A percentile compares a stretch with the other conserved stretches of the same genome.
These are phyloP conservation scores for Ilex asprella DNA, from an alignment of 257 asterid genomes.

Conservation along the genomic window DNA sequence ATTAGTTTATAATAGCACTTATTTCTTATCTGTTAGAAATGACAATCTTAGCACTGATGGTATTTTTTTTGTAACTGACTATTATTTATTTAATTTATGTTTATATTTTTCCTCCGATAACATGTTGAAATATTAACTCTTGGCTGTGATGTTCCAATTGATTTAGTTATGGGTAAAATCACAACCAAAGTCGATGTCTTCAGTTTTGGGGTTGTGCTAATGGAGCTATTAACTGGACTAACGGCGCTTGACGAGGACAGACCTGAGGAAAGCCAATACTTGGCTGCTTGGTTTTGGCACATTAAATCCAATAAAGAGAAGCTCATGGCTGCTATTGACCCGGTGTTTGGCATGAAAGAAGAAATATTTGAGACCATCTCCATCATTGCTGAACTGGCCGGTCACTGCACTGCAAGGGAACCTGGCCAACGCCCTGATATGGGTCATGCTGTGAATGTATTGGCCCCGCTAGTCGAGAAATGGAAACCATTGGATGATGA, in stretches of 20 bases:
- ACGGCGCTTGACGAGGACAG: neutral
- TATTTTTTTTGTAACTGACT: too few relatives aligned
- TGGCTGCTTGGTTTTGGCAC: too few relatives aligned
- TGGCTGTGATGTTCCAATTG: neutral
- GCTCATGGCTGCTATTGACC: constrained; percentile 60
- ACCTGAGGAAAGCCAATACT: too few relatives aligned
- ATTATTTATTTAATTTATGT: too few relatives aligned
- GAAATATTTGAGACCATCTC: constrained; percentile 51
- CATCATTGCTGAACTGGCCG: constrained; percentile 38
- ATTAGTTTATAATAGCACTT: too few relatives aligned
- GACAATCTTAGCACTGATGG: too few relatives aligned
- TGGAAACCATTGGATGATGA: constrained; percentile 74
- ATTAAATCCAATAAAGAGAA: constrained; percentile 27
- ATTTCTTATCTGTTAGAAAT: too few relatives aligned
- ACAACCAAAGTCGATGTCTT: constrained; percentile 87
- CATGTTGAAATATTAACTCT: neutral
- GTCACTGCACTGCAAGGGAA: too few relatives aligned
- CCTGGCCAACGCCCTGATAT: constrained; percentile 73
- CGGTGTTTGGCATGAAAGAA: constrained; percentile 38
- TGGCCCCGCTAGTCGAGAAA: constrained; percentile 70
- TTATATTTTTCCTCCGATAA: too few relatives aligned
- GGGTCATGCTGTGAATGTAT: constrained; percentile 74
- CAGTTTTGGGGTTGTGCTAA: constrained; percentile 82
- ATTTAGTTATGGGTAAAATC: constrained; percentile 77
- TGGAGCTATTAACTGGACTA: constrained; percentile 83